Base-by-base conservation (phyloP, 202 grass and related monocot genomes). In the Schoenoplectus tabernaemontani region DNA sequence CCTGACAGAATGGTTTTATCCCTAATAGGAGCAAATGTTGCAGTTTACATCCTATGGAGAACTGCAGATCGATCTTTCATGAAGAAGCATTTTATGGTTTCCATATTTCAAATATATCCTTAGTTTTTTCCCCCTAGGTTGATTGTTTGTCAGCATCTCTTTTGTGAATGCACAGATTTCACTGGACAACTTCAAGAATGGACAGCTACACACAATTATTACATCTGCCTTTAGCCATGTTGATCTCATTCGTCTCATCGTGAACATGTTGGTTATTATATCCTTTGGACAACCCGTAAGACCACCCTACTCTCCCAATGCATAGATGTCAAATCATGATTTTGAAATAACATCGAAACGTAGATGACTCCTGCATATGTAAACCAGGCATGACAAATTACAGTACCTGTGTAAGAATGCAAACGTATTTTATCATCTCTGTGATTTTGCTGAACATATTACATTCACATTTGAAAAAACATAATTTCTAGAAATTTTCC, bases 281-380 rank as follows among this genome's bases (percentile, higher is more conserved):
- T 90, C 90, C 89, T 97, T 94, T 26, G 91, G 95, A 37, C 64
- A 44, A 78, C 78, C 47, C 76, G 91, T 97, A 90, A 92, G 87
- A 60, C 83, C 34, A 57, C 26, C 57, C 34, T 51, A 11, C n/a
- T n/a, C n/a, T n/a, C 41, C 11, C n/a, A 60, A 53, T 87, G 69
- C 33, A 61, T 69, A 32, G 3, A 56, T 60, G 33, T 32, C 59
- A 68, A 50, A 4, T 56, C 34, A 13, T 50, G 38, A 2, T n/a
- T 22, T 16, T 76, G 46, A 16, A n/a, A n/a, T n/a, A 3, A 50
- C 46, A 50, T 50, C 46, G 15, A 12, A 9, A 50, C 3, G 11
- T 50, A 12, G 60, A 63, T 8, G 3, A 3, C 1, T 33, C 30
- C 23, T 63, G 5, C 60, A 26, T 36, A 36, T 60, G 57, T 60